phyloP scores from a whole-genome alignment of 805 yeast species.

The Starmerella sirachaensis region DNA sequence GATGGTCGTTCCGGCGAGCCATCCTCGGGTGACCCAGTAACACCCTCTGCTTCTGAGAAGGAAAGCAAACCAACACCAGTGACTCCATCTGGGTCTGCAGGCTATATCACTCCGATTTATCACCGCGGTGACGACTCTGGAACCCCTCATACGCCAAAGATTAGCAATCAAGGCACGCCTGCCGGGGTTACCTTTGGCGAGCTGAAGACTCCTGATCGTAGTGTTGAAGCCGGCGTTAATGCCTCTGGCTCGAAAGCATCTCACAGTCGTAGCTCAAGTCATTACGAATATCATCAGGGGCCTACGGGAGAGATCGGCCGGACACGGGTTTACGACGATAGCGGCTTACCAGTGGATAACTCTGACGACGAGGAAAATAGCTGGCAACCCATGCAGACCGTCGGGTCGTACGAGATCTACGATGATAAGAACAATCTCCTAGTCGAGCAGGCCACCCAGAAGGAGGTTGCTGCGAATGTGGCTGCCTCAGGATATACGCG shows the following conservation, averaged over 20 bases:
- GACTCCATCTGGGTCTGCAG: no score
- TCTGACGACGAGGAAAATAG: constrained; percentile 36
- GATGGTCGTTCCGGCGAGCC: no score
- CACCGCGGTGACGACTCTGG: no score
- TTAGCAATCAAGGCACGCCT: no score
- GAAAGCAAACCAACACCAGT: no score
- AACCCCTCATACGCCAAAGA: no score
- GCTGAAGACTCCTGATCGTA: no score
- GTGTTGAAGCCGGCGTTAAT: no score
- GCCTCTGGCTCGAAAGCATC: not conserved
- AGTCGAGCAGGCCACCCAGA: constrained; percentile 23
- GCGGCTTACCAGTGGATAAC: constrained; percentile 10
- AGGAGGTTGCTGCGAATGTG: constrained; percentile 28
- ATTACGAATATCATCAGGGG: constrained; percentile 21
- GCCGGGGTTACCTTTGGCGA: no score
- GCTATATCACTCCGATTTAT: no score
- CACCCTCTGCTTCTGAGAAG: no score
- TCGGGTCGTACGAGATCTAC: constrained; percentile 64
- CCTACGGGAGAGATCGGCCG: constrained; percentile 19
- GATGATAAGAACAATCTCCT: constrained; percentile 50
- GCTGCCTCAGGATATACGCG: constrained; percentile 73
- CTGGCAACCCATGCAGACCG: constrained; percentile 84
- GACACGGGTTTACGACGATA: constrained; percentile 12
- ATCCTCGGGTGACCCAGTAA: no score
- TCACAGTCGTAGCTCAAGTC: constrained; percentile 12